Evolutionary conservation across 2,329 filamentous ascomycete species (phyloP), one percentile per base, ranked within the genome.

Genomic region (Trichoderma sp.): DNA sequence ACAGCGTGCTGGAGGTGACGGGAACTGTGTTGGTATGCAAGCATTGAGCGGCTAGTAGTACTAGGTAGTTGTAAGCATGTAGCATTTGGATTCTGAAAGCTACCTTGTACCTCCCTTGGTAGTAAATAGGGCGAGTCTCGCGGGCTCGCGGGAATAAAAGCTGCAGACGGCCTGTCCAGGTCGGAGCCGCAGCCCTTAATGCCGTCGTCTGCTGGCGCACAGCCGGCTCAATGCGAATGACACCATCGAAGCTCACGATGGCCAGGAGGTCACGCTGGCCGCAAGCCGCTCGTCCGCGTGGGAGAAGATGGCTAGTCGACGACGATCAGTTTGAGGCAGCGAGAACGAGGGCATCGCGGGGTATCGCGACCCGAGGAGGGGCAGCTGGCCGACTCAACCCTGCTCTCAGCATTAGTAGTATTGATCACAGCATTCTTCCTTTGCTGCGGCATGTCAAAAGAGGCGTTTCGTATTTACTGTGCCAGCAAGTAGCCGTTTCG

Each of bases 111-210:
- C n/a, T n/a, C n/a, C n/a, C n/a, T n/a, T n/a, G n/a, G 59, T 19
- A 63, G 19, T 15, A 25, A 22, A 12, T 42, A 54, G 19, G 50
- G 27, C 50, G 50, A 54, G 34, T 64, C 32, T 42, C 61, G 35
- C 61, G 61, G 60, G 34, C 32, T 42, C 61, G 35, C 61, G 61
- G 60, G 34, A 56, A 42, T 56, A 50, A 39, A 25, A 25, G 52
- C 56, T 59, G 19, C 22, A 45, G 25, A 45, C 13, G 45, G 37
- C 3, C 5, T 17, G 9, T 45, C 19, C 25, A 56, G 25, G n/a
- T 54, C 61, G 61, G 61, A 54, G 48, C 61, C 50, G 61, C 61
- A 64, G 27, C 25, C 32, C 61, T 64, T 64, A 64, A 64, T 64
- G 61, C 61, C 61, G 61, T 52, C 34, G 25, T 64, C 48, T 56